Evolutionary conservation across 441 rosid genomes (phyloP).

Genomic region (Adansonia gregorii): DNA sequence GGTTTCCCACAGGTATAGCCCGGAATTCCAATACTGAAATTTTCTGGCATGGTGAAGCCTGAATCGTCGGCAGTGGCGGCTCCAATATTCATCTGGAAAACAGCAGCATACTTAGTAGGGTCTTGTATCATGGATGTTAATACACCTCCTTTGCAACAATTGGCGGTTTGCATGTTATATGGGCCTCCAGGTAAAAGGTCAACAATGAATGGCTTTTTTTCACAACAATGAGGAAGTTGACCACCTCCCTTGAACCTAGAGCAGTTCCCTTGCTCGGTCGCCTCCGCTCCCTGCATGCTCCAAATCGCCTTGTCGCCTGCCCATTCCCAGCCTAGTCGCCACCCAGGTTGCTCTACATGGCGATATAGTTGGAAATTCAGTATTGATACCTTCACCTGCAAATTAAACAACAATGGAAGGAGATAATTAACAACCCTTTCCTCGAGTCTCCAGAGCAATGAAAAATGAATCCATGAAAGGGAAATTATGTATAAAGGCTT

Average conservation of each 20-base stretch:
- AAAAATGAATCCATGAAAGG: background rate
- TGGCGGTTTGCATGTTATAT: slow-evolving; percentile 48
- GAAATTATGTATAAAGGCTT: background rate
- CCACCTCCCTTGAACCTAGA: slow-evolving; percentile 40
- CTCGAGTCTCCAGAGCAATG: slow-evolving; percentile 7
- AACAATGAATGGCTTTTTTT: slow-evolving; percentile 57
- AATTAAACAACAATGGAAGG: background rate
- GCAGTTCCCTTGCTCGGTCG: slow-evolving; percentile 88
- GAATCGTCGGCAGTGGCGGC: slow-evolving; percentile 17
- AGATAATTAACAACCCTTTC: background rate
- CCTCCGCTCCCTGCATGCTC: slow-evolving; percentile 76
- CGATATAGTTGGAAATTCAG: slow-evolving; percentile 69
- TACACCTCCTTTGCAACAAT: slow-evolving; percentile 81
- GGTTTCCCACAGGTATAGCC: slow-evolving; percentile 69
- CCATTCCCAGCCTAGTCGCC: slow-evolving; percentile 82
- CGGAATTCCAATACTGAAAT: slow-evolving; percentile 58
- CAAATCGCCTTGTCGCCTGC: slow-evolving; percentile 61
- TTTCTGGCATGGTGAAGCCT: slow-evolving; percentile 50
- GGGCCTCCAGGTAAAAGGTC: slow-evolving; percentile 78
- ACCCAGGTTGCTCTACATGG: slow-evolving; percentile 75
- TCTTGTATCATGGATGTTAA: slow-evolving; percentile 68
- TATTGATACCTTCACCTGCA: slow-evolving; percentile 58
- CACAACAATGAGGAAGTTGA: slow-evolving; percentile 73
- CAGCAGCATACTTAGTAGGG: slow-evolving; percentile 40
- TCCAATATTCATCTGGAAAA: slow-evolving; percentile 58